Base-by-base conservation (phyloP, 257 asterid species). In the Capsicum pubescens region DNA sequence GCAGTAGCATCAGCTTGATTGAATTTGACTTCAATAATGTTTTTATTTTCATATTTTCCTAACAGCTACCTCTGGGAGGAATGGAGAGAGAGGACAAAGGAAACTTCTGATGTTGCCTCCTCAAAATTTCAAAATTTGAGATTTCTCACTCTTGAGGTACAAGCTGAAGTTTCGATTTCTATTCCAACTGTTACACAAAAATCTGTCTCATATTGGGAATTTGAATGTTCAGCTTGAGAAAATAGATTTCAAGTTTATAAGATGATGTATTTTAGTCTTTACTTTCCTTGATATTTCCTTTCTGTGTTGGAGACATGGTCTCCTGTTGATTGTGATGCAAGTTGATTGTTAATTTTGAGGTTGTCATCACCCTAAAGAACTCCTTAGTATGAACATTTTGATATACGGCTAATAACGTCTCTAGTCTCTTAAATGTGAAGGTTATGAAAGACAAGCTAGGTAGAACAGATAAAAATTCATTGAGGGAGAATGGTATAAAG, bases 61-160 rank as follows among this genome's bases (percentile, higher is more conserved):
- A 21, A 60, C 95, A 96, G 99, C 91, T 96, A 96, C 85, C 85
- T 96, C 78, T 96, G 92, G 91, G 99, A 96, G 88, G 99, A 96
- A 87, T 96, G 98, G 98, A 94, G 91, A 83, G 99, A 94, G 91
- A 90, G 95, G 92, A 90, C 88, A 78, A 91, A 86, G 83, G 99
- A 85, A 82, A 81, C 90, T 54, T 72, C 89, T 86, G 97, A 92
- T 83, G 97, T 90, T 86, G 84, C 93, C 84, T 80, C 80, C 86
- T 70, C 93, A 61, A 92, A 90, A 81, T 96, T 96, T 93, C 88
- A 77, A 86, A 92, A 88, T 84, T 71, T 96, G 87, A 92, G 93
- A 90, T 96, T 94, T 44, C 84, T 93, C 81, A 86, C 95, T 8
- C 97, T 94, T 67, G 99, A 96, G 98, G 98, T 94, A 92, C 63